Evolutionary conservation across 2,329 filamentous ascomycete genomes (phyloP), one percentile per base, ranked within the genome.

Genomic region (Dactylellina leptospora): DNA sequence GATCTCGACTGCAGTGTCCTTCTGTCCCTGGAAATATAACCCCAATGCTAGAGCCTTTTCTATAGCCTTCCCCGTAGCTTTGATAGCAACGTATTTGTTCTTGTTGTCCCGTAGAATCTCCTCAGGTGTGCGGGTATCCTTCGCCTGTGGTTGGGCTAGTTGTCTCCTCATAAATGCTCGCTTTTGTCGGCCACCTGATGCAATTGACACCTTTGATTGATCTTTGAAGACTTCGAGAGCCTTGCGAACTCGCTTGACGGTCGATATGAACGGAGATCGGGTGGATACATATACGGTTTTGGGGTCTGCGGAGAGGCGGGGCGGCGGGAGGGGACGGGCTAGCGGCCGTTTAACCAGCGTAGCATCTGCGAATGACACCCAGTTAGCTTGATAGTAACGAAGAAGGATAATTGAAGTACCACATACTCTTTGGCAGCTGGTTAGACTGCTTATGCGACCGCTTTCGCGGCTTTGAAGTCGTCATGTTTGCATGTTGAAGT

Each of bases 21-120:
- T 81, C 78, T 88, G 84, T 59, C 85, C 82, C 78, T 86, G 84
- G 74, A 91, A 91, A 82, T 85, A 89, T 30, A 85, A 79, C 0
- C 86, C 89, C 4, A 92, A 78, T 23, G 84, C 82, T 68, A 90
- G 78, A 0, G 85, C 85, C 79, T 86, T 87, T 73, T 84, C 82
- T 27, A 92, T 87, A 5, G 89, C 89, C 74, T 84, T 84, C 0
- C 89, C 89, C 0, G 87, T 88, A 5, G 86, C 89, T 59, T 88
- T 83, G 1, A 91, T 78, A 11, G 84, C 81, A 2, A 90, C 87
- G 18, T 83, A 80, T 61, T 85, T 82, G 10, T 78, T 76, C 23
- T 78, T 76, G 30, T 78, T 77, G 16, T 80, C 76, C 11, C 75
- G 50, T 20, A 62, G 36, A 33, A 23, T 10, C 6, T 45, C 40